A percentile compares a stretch with the other conserved stretches of the same genome.
phyloP scores from a whole-genome alignment of 305 asterid genomes.

The Fraxinus paxiana region DNA sequence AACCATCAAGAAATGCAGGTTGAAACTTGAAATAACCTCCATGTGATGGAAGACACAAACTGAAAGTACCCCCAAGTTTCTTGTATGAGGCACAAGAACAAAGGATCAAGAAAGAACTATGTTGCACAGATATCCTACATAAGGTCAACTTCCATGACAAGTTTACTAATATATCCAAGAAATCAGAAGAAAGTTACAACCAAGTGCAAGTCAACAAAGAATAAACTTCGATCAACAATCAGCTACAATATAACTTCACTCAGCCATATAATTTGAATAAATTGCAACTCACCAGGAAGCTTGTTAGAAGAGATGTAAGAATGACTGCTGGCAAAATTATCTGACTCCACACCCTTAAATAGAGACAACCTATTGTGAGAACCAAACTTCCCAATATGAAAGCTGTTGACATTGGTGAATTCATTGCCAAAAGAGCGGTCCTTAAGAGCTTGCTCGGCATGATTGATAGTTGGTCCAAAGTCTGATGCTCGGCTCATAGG shows the following conservation, averaged over 20 bases:
- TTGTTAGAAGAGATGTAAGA: conserved; percentile 45
- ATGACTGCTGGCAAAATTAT: conserved; percentile 37
- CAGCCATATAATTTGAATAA: background rate
- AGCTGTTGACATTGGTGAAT: conserved; percentile 36
- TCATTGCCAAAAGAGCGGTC: conserved; percentile 46
- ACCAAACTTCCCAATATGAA: conserved; percentile 43
- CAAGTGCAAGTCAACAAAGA: background rate
- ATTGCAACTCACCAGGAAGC: conserved; percentile 49
- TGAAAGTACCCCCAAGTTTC: background rate
- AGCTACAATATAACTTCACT: conserved; percentile 4
- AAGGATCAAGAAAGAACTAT: background rate
- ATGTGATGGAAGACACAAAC: background rate
- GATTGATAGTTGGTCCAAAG: conserved; percentile 42
- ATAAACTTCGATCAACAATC: background rate
- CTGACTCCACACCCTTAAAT: conserved; percentile 43
- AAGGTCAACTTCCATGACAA: background rate
- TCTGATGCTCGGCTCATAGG: conserved; percentile 34
- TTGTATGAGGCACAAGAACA: background rate
- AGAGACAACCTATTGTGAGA: conserved; percentile 48
- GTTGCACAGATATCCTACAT: background rate
- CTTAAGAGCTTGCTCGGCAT: conserved; percentile 38
- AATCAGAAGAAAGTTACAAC: background rate
- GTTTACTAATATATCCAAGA: background rate
- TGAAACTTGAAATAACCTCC: background rate
- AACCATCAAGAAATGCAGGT: background rate